These are phyloP conservation scores for Solanum aculeatissimum DNA, from an alignment of 305 asterid species.

Conservation along the genomic window DNA sequence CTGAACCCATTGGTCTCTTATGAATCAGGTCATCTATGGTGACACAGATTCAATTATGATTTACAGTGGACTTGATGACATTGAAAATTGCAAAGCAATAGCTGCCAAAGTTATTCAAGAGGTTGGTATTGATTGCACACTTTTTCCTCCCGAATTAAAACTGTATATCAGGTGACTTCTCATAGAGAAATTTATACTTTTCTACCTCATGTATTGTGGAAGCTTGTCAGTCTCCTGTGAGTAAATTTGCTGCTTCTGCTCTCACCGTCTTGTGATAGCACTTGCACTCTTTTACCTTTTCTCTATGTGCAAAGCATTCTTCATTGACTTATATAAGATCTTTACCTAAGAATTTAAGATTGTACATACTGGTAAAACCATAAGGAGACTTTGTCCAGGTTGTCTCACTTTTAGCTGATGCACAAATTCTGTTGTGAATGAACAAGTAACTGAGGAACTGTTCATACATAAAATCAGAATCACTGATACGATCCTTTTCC, in stretches of 20 bases:
- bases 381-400: background rate
- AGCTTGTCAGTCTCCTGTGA: background rate
- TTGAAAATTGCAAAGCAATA: slow-evolving; percentile 63
- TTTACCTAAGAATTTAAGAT: background rate
- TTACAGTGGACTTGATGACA: slow-evolving; percentile 90
- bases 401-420: background rate
- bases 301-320: background rate
- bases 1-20: slow-evolving; percentile 10
- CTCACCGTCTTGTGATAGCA: background rate
- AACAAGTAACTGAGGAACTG: background rate
- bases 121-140: slow-evolving; percentile 31
- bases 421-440: background rate
- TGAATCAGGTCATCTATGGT: slow-evolving; percentile 88
- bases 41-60: slow-evolving; percentile 99
- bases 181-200: background rate
- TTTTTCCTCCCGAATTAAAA: background rate
- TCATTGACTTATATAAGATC: background rate
- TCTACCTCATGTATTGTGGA: background rate
- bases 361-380: background rate
- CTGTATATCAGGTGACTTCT: background rate
- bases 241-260: background rate
- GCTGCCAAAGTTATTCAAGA: slow-evolving; percentile 88
- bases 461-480: background rate
- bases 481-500: background rate
- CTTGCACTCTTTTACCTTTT: background rate